Conservation (phyloP, 106 monocot species). For the Alisma plantagoaquatica region DNA sequence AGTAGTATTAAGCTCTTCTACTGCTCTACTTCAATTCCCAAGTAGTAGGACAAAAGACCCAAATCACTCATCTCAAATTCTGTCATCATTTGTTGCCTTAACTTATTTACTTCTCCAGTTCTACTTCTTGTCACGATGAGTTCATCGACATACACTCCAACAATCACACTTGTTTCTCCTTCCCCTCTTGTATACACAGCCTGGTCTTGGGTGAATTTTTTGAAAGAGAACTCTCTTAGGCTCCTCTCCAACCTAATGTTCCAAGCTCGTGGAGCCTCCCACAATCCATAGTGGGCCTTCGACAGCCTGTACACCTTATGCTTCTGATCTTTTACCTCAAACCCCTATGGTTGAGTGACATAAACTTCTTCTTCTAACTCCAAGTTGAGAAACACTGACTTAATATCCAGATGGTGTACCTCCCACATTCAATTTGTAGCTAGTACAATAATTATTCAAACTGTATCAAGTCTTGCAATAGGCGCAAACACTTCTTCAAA, state of each 20-base stretch:
- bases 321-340: background rate
- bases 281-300: constrained; percentile 7
- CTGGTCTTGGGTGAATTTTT: background rate
- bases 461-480: background rate
- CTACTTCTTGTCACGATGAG: background rate
- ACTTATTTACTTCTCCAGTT: background rate
- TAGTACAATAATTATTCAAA: background rate
- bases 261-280: constrained; percentile 1
- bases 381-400: constrained; percentile 5
- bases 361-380: constrained; percentile 1
- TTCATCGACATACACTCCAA: background rate
- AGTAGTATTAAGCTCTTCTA: background rate
- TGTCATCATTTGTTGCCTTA: background rate
- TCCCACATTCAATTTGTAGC: background rate
- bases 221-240: background rate
- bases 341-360: background rate
- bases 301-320: background rate
- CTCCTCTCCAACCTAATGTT: background rate
- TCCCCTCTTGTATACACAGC: background rate
- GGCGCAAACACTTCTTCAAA: constrained; percentile 2
- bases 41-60: background rate
- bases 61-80: constrained; percentile 3
- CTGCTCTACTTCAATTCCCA: constrained; percentile 20
- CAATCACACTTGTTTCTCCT: background rate
- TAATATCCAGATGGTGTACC: constrained; percentile 2